Percentiles rank a stretch among this genome's conserved stretches.
Evolutionary conservation across 2,329 filamentous ascomycete species (phyloP).

Genomic region (Hysterium pulicare): DNA sequence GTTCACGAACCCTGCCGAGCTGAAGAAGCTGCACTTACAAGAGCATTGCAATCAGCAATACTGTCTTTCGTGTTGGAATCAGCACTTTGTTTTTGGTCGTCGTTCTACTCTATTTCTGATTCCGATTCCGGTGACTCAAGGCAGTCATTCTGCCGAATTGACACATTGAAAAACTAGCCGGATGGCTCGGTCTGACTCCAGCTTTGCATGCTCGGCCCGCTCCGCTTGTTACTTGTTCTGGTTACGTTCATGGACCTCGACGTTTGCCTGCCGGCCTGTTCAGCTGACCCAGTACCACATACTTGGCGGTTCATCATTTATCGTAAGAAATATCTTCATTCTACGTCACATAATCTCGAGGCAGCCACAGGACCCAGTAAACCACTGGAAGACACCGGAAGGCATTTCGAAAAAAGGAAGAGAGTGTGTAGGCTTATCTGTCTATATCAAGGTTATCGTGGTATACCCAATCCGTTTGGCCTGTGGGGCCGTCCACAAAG

Average conservation of each 20-base stretch:
- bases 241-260: neutral
- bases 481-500: no score
- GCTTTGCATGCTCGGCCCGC: slow-evolving; percentile 1
- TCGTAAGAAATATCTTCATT: no score
- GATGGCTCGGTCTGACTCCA: neutral
- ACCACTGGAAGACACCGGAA: no score
- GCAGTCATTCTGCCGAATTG: neutral
- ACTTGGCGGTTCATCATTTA: no score
- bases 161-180: neutral
- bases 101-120: neutral
- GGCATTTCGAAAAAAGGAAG: no score
- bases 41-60: neutral
- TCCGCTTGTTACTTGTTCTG: neutral
- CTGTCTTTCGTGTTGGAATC: neutral
- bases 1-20: slow-evolving; percentile 23
- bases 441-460: no score
- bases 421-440: no score
- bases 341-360: no score
- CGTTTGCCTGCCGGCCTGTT: slow-evolving; percentile 4
- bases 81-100: neutral
- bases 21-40: slow-evolving; percentile 3
- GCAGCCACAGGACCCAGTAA: no score
- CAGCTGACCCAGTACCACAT: slow-evolving; percentile 1
- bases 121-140: slow-evolving; percentile 15
- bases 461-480: no score